Evolutionary conservation across 1,284 basidiomycete species (phyloP), one percentile per base, ranked within the genome.

Genomic region (Porodaedalea pini): DNA sequence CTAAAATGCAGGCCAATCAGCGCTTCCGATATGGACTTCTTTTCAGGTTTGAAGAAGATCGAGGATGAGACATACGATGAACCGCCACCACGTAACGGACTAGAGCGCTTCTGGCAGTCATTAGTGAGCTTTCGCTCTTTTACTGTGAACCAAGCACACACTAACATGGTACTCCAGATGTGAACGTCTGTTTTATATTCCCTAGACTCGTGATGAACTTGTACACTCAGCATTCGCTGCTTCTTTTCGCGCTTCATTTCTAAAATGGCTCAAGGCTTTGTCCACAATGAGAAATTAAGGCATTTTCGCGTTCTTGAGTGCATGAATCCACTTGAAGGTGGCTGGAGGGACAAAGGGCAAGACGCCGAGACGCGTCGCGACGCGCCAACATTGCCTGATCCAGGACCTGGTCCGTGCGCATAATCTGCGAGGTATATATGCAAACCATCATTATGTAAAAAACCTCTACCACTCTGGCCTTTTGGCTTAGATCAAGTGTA

Each of bases 401-500:
- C n/a, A 39, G 15, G n/a, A 40, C 32, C 8, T 51, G 55, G 55
- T 57, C 55, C 55, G 55, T 57, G 56, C 56, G 37, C 32, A 54
- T 36, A 1, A 21, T 15, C 17, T 7, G 6, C 15, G 8, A 41
- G 5, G 17, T 49, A 34, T 56, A 56, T 50, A 56, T 27, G 11
- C 11, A 4, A 0, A 17, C 7, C 11, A 31, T 4, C 10, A 5
- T 21, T 13, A 31, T n/a, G 2, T 50, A 4, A 2, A 37, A 44
- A 41, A 41, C 75, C 78, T 64, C 81, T 76, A 87, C 85, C 86
- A 87, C 87, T 91, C 85, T 91, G 90, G 86, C 89, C 90, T 87
- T 89, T 90, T 89, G 89, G 89, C 86, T 90, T 92, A 89, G 89
- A 90, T 89, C 88, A 92, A 92, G 89, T 92, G 89, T 92, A 91